Evolutionary conservation across 441 rosid species (phyloP).

Genomic region (Arabidopsis hybrid): DNA sequence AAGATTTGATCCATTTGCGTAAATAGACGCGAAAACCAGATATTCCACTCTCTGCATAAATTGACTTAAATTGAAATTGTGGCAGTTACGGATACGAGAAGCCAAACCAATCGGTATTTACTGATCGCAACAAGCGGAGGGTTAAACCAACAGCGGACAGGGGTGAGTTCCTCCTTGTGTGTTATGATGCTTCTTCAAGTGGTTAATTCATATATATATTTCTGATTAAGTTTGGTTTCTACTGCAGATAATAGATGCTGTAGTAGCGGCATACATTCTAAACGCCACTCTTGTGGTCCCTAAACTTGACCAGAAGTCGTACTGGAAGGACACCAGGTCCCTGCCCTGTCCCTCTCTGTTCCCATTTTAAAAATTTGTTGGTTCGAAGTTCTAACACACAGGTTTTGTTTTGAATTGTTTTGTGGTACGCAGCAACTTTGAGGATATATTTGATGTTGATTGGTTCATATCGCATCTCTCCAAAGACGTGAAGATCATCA

Average conservation of each 20-base stretch:
- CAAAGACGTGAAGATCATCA: conserved; percentile 62
- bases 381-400: conserved; percentile 4
- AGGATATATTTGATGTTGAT: conserved; percentile 64
- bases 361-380: conserved; percentile 8
- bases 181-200: too few relatives aligned
- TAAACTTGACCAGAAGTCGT: conserved; percentile 69
- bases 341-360: neutral
- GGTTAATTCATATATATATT: neutral
- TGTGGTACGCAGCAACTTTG: conserved; percentile 63
- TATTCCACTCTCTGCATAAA: too few relatives aligned
- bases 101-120: conserved; percentile 59
- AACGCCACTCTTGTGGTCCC: conserved; percentile 77
- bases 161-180: conserved; percentile 51
- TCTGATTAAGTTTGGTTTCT: neutral
- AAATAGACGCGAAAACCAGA: too few relatives aligned
- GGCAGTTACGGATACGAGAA: conserved; percentile 55
- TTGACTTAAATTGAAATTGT: conserved; percentile 17
- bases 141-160: conserved; percentile 78
- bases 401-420: neutral
- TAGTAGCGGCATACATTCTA: conserved; percentile 71
- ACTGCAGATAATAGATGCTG: conserved; percentile 71
- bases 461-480: conserved; percentile 67
- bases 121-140: conserved; percentile 80
- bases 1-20: neutral
- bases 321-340: conserved; percentile 78